These are phyloP conservation scores for Globisporangium spiculum DNA, from an alignment of 352 stramenopile genomes.

Conservation along the genomic window DNA sequence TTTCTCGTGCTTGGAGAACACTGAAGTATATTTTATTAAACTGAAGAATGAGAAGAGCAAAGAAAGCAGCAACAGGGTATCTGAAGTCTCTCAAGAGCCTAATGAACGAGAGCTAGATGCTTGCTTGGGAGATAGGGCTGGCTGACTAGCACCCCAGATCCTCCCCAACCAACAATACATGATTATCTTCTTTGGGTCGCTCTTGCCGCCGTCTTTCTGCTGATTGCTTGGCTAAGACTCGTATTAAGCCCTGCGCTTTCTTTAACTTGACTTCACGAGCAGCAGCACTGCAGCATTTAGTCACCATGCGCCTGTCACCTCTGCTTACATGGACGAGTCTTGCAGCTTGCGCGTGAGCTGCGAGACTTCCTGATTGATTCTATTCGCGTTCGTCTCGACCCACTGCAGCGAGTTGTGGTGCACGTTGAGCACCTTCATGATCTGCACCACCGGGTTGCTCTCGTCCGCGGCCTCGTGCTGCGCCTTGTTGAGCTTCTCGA, in stretches of 20 bases:
- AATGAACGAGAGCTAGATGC: too few species aligned
- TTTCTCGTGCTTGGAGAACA: not conserved
- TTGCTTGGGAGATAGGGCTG: not conserved
- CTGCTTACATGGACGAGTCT: constrained; percentile 50
- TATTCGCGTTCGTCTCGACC: constrained; percentile 72
- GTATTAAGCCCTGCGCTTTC: not conserved
- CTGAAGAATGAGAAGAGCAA: not conserved
- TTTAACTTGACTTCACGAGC: not conserved
- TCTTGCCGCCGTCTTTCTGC: not conserved
- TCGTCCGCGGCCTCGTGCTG: constrained; percentile 68
- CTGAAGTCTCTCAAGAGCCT: not conserved
- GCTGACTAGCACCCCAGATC: too few species aligned
- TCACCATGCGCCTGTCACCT: not conserved
- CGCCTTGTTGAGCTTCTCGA: constrained; percentile 85
- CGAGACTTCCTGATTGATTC: constrained; percentile 64
- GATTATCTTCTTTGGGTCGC: not conserved
- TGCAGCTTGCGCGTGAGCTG: constrained; percentile 70
- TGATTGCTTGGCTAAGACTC: not conserved
- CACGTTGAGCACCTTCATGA: constrained; percentile 89
- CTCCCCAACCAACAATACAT: not conserved
- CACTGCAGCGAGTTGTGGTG: constrained; percentile 88
- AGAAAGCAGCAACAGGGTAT: not conserved
- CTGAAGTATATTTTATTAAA: constrained; percentile 9
- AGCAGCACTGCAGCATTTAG: not conserved
- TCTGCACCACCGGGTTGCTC: constrained; percentile 80